Conservation (phyloP, 495 filamentous ascomycete species). For the Penicillium fimorum region DNA sequence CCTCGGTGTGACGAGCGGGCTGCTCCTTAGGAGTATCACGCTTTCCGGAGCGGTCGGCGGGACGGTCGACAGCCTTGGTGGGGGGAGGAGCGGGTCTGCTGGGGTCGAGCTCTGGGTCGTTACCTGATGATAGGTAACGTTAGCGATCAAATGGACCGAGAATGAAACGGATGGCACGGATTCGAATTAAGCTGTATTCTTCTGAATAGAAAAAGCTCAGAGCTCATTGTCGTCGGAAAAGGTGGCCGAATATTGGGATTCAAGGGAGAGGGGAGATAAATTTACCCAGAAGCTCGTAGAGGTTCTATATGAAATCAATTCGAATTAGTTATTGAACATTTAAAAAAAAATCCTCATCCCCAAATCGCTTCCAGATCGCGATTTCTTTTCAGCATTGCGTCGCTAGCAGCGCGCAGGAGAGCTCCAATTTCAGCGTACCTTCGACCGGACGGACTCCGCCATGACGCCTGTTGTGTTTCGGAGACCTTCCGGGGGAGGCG, state of each 20-base stretch:
- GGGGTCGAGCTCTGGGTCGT: slow-evolving; percentile 85
- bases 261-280: slow-evolving; percentile 28
- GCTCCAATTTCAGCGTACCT: slow-evolving; percentile 37
- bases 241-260: slow-evolving; percentile 20
- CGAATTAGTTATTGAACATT: slow-evolving; percentile 7
- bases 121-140: slow-evolving; percentile 55
- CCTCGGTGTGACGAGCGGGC: slow-evolving; percentile 45
- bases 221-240: slow-evolving; percentile 9
- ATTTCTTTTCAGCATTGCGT: neutral
- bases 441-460: slow-evolving; percentile 49
- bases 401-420: slow-evolving; percentile 9
- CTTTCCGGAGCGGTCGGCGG: slow-evolving; percentile 74
- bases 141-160: slow-evolving; percentile 16
- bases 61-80: slow-evolving; percentile 83
- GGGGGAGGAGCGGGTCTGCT: slow-evolving; percentile 73
- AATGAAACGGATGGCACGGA: neutral
- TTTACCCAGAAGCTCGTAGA: slow-evolving; percentile 85
- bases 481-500: slow-evolving; percentile 52
- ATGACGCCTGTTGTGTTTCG: slow-evolving; percentile 50
- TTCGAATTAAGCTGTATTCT: slow-evolving; percentile 16
- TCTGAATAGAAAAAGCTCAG: neutral
- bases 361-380: slow-evolving; percentile 7
- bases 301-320: slow-evolving; percentile 52
- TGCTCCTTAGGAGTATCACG: slow-evolving; percentile 77
- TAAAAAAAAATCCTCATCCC: neutral